phyloP scores from a whole-genome alignment of 208 protist genomes.

The Hexamita inflata region DNA sequence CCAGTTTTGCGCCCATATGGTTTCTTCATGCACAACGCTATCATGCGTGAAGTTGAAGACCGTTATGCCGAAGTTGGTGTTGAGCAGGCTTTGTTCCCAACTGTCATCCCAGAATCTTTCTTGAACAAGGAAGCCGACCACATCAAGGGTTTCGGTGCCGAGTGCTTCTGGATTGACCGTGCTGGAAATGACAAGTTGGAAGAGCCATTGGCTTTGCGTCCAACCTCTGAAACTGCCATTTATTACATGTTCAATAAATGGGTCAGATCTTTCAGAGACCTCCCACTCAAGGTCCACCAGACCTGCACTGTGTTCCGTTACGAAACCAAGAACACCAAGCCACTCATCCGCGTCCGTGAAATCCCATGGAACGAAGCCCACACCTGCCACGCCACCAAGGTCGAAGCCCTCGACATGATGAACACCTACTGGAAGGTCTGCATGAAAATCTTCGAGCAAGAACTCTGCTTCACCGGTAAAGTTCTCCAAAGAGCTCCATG shows the following conservation, averaged over 20 bases:
- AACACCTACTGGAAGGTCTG: slow-evolving; percentile 36
- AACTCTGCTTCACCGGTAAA: slow-evolving; percentile 40
- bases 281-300: slow-evolving; percentile 52
- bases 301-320: slow-evolving; percentile 45
- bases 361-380: slow-evolving; percentile 54
- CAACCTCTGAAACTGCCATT: slow-evolving; percentile 51
- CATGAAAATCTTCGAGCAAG: slow-evolving; percentile 27
- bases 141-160: slow-evolving; percentile 42
- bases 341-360: slow-evolving; percentile 49
- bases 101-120: slow-evolving; percentile 45
- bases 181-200: slow-evolving; percentile 36
- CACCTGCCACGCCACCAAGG: slow-evolving; percentile 41
- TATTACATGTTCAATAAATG: slow-evolving; percentile 49
- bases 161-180: slow-evolving; percentile 48
- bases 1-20: slow-evolving; percentile 43
- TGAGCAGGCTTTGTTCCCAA: slow-evolving; percentile 40
- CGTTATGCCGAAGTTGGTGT: slow-evolving; percentile 36
- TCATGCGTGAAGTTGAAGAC: slow-evolving; percentile 45
- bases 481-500: slow-evolving; percentile 38
- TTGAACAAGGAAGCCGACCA: slow-evolving; percentile 43
- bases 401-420: slow-evolving; percentile 36
- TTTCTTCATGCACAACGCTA: slow-evolving; percentile 45
- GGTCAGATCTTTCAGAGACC: slow-evolving; percentile 43
- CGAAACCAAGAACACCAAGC: slow-evolving; percentile 47
- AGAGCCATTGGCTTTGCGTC: slow-evolving; percentile 41